A percentile compares a stretch with the other conserved stretches of the same genome.
Conservation (phyloP, 2,329 filamentous ascomycete species). For the Capronia epimyces region DNA sequence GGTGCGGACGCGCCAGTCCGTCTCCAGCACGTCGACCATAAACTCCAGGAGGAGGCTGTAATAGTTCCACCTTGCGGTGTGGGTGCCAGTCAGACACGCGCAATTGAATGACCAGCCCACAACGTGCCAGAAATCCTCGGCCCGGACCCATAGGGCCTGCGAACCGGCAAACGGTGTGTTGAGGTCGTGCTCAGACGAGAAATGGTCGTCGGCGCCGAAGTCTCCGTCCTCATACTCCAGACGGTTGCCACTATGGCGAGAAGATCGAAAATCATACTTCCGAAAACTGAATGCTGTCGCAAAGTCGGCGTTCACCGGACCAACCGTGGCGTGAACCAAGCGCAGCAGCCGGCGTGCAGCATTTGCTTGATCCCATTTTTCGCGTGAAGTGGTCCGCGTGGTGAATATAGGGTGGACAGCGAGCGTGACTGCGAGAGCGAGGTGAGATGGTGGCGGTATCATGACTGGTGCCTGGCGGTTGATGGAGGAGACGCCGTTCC, state of each 20-base stretch:
- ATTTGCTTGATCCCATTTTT: slow-evolving; percentile 59
- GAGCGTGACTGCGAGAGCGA: slow-evolving; percentile 75
- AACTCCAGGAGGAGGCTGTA: slow-evolving; percentile 78
- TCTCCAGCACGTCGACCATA: slow-evolving; percentile 50
- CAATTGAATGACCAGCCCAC: slow-evolving; percentile 94
- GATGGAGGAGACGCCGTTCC: slow-evolving; percentile 43
- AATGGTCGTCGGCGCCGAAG: slow-evolving; percentile 34
- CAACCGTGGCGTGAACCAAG: slow-evolving; percentile 59
- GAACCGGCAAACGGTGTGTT: slow-evolving; percentile 56
- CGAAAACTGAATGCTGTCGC: slow-evolving; percentile 67
- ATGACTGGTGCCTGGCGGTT: slow-evolving; percentile 46
- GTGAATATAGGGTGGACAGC: slow-evolving; percentile 75
- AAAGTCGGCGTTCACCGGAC: slow-evolving; percentile 65
- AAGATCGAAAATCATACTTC: slow-evolving; percentile 26
- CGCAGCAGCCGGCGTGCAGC: slow-evolving; percentile 66
- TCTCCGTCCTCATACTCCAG: slow-evolving; percentile 29
- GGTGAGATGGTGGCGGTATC: slow-evolving; percentile 64
- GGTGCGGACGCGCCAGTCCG: slow-evolving; percentile 38
- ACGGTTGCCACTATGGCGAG: slow-evolving; percentile 3
- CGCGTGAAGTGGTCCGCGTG: slow-evolving; percentile 59
- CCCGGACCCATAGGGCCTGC: slow-evolving; percentile 66
- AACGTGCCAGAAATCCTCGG: slow-evolving; percentile 81
- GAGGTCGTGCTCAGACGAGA: slow-evolving; percentile 42
- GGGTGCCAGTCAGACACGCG: slow-evolving; percentile 53
- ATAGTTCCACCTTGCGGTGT: slow-evolving; percentile 62